These are phyloP conservation scores for Parietaria judaica DNA, from an alignment of 306 rosid species.

Conservation along the genomic window DNA sequence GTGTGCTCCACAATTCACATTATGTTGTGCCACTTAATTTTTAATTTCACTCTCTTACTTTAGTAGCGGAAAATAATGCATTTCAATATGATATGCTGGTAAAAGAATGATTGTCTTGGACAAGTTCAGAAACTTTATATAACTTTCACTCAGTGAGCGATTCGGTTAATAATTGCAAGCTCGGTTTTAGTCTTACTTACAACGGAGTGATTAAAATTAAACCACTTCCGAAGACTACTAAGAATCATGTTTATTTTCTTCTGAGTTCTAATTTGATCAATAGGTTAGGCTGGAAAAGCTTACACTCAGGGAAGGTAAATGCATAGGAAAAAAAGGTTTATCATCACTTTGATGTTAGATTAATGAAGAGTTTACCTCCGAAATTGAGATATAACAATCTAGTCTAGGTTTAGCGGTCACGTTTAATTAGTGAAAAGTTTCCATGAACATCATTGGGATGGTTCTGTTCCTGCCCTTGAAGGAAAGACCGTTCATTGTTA, in stretches of 20 bases:
- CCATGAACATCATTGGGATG: neutral
- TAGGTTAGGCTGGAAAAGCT: too few relatives aligned
- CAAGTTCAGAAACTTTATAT: too few relatives aligned
- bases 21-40: neutral
- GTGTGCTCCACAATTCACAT: constrained; percentile 33
- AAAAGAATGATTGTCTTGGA: neutral
- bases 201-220: neutral
- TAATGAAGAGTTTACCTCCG: too few relatives aligned
- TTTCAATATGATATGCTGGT: neutral
- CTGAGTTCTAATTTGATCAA: too few relatives aligned
- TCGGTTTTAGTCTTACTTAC: neutral
- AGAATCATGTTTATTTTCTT: too few relatives aligned
- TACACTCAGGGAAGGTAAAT: too few relatives aligned
- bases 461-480: neutral
- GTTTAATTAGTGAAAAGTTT: too few relatives aligned
- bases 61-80: neutral
- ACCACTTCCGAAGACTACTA: too few relatives aligned
- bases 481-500: neutral
- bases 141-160: neutral
- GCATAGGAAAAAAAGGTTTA: too few relatives aligned
- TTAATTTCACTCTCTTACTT: constrained; percentile 8
- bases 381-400: too few relatives aligned
- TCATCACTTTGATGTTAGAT: too few relatives aligned
- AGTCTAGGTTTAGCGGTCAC: too few relatives aligned
- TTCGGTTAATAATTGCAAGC: neutral